These are phyloP conservation scores for Cephaloascus albidus DNA, from an alignment of 805 yeast species.

Conservation along the genomic window DNA sequence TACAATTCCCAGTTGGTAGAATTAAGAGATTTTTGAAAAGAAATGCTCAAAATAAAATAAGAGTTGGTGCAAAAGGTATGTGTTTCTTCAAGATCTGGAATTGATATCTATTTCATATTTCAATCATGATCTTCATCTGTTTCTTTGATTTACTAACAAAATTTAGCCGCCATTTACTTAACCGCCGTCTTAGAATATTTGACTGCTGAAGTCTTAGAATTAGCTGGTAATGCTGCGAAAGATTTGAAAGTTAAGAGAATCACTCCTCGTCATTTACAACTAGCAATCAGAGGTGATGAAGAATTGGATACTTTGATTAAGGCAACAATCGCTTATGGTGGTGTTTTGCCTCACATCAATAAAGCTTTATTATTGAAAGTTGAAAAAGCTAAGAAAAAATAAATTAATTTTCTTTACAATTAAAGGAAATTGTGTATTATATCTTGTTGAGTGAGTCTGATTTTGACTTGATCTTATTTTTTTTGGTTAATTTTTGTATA, in stretches of 20 bases:
- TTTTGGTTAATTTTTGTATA: neutral
- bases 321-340: constrained; percentile 97
- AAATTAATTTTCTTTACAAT: neutral
- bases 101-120: too few species aligned
- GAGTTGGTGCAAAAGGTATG: constrained; percentile 64
- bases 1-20: constrained; percentile 98
- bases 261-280: constrained; percentile 93
- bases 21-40: constrained; percentile 91
- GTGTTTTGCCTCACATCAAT: constrained; percentile 93
- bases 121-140: too few species aligned
- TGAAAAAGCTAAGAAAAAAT: constrained; percentile 40
- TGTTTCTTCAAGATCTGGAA: neutral
- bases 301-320: constrained; percentile 89
- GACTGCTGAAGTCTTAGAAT: constrained; percentile 93
- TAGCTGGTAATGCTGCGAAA: constrained; percentile 98
- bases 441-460: neutral
- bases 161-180: constrained; percentile 75
- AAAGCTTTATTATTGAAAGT: constrained; percentile 72
- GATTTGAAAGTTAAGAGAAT: constrained; percentile 93
- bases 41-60: constrained; percentile 72
- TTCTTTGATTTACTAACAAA: too few species aligned
- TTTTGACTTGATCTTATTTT: neutral
- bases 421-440: neutral
- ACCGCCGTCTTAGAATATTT: constrained; percentile 94
- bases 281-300: constrained; percentile 97